These are phyloP conservation scores for Neonectria ditissima DNA, from an alignment of 2,329 filamentous ascomycete genomes.

Conservation along the genomic window DNA sequence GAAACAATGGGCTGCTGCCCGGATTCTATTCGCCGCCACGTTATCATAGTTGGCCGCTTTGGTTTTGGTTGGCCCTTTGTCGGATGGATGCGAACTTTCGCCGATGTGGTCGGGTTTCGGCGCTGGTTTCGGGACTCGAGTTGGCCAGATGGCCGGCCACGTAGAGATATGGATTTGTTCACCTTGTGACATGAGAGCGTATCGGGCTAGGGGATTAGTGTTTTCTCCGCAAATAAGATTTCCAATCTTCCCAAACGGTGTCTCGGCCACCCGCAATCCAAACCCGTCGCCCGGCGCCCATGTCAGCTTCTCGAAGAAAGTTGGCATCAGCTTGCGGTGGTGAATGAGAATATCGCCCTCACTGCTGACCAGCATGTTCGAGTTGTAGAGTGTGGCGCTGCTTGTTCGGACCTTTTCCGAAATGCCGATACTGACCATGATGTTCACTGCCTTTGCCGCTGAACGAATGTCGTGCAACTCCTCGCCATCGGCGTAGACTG, in stretches of 20 bases:
- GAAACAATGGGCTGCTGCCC: constrained; percentile 67
- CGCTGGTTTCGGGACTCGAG: constrained; percentile 39
- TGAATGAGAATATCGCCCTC: constrained; percentile 61
- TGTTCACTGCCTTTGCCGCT: constrained; percentile 50
- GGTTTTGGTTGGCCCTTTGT: accelerated
- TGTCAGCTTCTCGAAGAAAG: constrained; percentile 67
- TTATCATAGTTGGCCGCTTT: constrained; percentile 62
- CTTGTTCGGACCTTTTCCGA: constrained; percentile 60
- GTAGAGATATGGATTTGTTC: constrained; percentile 67
- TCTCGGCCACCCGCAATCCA: constrained; percentile 60
- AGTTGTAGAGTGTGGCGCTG: constrained; percentile 62
- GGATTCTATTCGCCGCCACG: constrained; percentile 62
- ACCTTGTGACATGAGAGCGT: constrained; percentile 64
- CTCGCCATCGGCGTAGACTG: constrained; percentile 58
- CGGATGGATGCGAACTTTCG: constrained; percentile 3
- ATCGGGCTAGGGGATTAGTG: constrained; percentile 66
- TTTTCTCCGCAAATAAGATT: constrained; percentile 68
- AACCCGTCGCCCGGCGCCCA: constrained; percentile 65
- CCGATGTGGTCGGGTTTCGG: background rate
- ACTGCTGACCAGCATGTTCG: constrained; percentile 59
- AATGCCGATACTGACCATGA: constrained; percentile 62
- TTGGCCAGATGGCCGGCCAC: constrained; percentile 68
- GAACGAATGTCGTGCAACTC: constrained; percentile 57
- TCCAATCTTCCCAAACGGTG: constrained; percentile 59
- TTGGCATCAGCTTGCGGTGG: constrained; percentile 66